Base-by-base conservation (phyloP, 2,329 filamentous ascomycete genomes). In the Colletotrichum simmondsii region DNA sequence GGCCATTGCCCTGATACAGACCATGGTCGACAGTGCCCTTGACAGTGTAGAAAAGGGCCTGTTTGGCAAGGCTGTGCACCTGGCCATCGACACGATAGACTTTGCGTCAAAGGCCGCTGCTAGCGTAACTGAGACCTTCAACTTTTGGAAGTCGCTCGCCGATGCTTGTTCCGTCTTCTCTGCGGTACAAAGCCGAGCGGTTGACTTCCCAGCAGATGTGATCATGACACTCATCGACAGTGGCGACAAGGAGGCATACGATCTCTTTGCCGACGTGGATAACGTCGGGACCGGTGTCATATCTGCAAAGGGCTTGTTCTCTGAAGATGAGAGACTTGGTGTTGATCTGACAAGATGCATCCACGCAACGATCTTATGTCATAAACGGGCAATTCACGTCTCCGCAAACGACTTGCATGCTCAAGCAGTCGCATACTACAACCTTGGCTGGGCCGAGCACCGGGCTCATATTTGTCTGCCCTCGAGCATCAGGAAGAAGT, bases 391-490 rank as follows among this genome's bases (percentile, higher is more conserved):
- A 8, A 92, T 98, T 16, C 85, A 93, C 76, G 89, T 92, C 52
- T 93, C 92, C 19, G 85, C 91, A 1, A 86, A 92, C 71, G 95
- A 99, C 78, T 81, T 90, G 8, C 94, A 98, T 80, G 95, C 96
- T 4, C 95, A 97, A 82, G 94, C 97, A 1, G 94, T 98, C n/a
- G 94, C 95, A 0, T 97, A 96, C 88, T 99, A 98, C 83, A 99
- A 99, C 78, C 86, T 99, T 22, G 97, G 97, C 54, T 98, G 95
- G 94, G 94, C 94, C 1, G 97, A 99, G 81, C 91, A 97, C 79
- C 90, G 93, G 57, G 94, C 95, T 0, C 94, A 97, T 79, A 85
- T 87, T 12, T 94, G 91, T 78, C 85, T 94, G 24, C 88, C 88
- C 46, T 80, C 81, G 1, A 79, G 82, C 3, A 78, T 87, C 59